A percentile compares a stretch with the other conserved stretches of the same genome.
Evolutionary conservation across 371 early-diverging fungal genomes (phyloP).

Genomic region (Neoconidiobolus thromboides): DNA sequence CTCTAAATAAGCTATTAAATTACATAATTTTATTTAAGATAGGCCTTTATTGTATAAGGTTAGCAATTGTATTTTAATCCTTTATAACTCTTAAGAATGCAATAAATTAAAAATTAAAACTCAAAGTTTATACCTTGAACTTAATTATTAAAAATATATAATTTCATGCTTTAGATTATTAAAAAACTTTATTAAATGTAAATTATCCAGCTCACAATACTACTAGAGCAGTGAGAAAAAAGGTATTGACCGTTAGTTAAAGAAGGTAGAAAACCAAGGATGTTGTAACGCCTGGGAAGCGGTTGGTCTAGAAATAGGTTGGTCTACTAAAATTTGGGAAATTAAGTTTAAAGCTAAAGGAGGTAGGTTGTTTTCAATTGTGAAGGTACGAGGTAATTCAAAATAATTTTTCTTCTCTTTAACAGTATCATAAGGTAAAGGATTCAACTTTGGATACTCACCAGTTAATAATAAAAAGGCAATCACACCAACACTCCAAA

Average conservation of each 20-base stretch:
- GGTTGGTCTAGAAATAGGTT: not conserved
- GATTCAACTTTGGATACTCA: not conserved
- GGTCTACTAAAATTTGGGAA: not conserved
- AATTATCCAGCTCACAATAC: too few species aligned
- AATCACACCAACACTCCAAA: not conserved
- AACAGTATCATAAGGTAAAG: not conserved
- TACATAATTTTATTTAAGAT: too few species aligned
- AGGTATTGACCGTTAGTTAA: not conserved
- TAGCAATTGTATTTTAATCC: too few species aligned
- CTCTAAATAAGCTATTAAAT: conserved; percentile 28
- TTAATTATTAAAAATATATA: too few species aligned
- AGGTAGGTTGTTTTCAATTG: not conserved
- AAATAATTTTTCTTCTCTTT: not conserved
- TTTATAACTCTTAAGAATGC: too few species aligned
- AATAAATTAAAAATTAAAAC: too few species aligned
- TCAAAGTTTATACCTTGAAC: too few species aligned
- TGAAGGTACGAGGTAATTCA: not conserved
- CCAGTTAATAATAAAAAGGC: not conserved
- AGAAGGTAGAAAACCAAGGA: not conserved
- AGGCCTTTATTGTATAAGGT: too few species aligned
- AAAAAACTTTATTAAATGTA: too few species aligned
- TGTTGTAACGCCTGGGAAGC: not conserved
- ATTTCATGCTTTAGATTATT: too few species aligned
- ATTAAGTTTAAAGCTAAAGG: not conserved
- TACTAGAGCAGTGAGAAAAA: too few species aligned